phyloP scores from a whole-genome alignment of 75 land plant species.

The Larix kaempferi region DNA sequence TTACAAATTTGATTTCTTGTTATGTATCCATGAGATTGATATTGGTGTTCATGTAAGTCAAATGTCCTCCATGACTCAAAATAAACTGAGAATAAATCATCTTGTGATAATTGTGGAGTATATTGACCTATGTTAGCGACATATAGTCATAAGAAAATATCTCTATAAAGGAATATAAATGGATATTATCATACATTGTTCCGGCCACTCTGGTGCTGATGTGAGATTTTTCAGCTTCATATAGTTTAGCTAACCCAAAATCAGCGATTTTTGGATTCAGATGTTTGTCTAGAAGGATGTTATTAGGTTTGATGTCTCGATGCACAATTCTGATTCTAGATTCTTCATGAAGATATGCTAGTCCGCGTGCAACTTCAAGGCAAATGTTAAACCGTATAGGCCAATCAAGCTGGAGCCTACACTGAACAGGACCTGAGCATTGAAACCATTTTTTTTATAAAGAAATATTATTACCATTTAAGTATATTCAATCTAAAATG shows the following conservation, averaged over 20 bases:
- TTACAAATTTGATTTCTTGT: neutral
- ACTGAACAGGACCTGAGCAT: neutral
- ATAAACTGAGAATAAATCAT: neutral
- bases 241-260: conserved; percentile 28
- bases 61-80: neutral
- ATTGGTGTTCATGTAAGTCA: neutral
- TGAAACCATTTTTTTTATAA: neutral
- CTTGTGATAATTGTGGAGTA: neutral
- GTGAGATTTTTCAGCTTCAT: conserved; percentile 33
- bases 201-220: conserved; percentile 47
- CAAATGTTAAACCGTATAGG: conserved; percentile 27
- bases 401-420: conserved; percentile 25
- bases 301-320: conserved; percentile 48
- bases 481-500: neutral
- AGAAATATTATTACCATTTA: neutral
- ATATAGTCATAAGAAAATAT: neutral
- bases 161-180: neutral
- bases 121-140: neutral
- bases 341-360: conserved; percentile 56
- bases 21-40: neutral
- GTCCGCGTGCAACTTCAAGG: conserved; percentile 43
- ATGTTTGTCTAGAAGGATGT: conserved; percentile 36
- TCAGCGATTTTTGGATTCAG: conserved; percentile 33
- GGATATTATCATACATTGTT: conserved; percentile 22
- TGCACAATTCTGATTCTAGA: conserved; percentile 43